Base-by-base conservation (phyloP, 805 yeast genomes). In the Wickerhamiella azyma region DNA sequence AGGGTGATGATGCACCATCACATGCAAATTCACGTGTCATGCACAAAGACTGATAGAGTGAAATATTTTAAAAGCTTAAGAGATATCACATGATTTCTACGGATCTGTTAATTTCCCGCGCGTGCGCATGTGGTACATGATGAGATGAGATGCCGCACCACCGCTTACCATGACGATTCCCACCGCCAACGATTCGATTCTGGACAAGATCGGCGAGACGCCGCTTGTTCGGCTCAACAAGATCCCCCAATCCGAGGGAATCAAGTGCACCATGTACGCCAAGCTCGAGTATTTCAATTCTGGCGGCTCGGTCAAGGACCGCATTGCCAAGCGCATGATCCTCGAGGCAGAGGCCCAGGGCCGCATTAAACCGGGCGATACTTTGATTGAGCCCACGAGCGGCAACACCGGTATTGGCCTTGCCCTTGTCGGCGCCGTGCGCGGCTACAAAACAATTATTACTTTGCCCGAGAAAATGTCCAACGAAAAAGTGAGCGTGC, bases 391-490 rank as follows among this genome's bases (percentile, higher is more conserved):
- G 65, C 94, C 94, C 47, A 85, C 94, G 9, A 80, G 89, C 9
- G 94, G 94, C 58, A 84, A 84, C 67, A 84, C 94, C 39, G 94
- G 94, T 65, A 85, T 84, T 59, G 94, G 94, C 49, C 70, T 84
- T 54, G 94, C 94, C 10, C 69, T 84, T 24, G 77, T 82, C 16
- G 94, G 92, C 56, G 94, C 94, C 37, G 84, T 85, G 37, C 78
- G 75, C 59, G 94, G 94, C 42, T 84, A 84, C 67, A 71, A 89
- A 63, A 81, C 89, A 43, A 84, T 84, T 58, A 84, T 84, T 62
- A 84, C 94, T 4, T 71, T 84, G 53, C 94, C 94, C 14, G 94
- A 84, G 68, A 84, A 84, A 67, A 84, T 84, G 94, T 81, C 89
- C 37, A 84, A 84, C 63, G 94, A 84, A 60, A 84, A 84, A 61